A percentile compares a stretch with the other conserved stretches of the same genome.
Conservation (phyloP, 2,329 filamentous ascomycete genomes). For the Paraphoma sp. region DNA sequence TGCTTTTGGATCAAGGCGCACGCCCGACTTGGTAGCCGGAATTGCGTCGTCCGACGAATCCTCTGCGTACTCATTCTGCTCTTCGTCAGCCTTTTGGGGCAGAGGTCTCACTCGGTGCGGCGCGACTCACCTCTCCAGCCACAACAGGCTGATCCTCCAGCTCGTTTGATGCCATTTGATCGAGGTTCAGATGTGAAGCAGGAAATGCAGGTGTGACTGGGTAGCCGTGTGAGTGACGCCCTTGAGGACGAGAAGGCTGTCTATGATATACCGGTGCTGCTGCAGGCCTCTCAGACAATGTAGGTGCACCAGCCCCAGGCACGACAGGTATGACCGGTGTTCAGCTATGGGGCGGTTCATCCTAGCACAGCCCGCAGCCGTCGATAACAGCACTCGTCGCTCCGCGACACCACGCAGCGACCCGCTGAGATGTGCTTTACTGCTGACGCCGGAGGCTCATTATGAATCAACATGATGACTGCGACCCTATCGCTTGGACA, state of each 20-base stretch:
- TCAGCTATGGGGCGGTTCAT: constrained; percentile 9
- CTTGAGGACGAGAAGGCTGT: constrained; percentile 17
- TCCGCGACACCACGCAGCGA: not conserved
- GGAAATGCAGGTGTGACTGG: constrained; percentile 14
- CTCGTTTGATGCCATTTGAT: constrained; percentile 28
- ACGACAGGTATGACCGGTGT: constrained; percentile 16
- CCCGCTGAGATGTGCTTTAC: not conserved
- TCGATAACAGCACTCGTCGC: not conserved
- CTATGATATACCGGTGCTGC: constrained; percentile 33
- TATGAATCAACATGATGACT: not conserved
- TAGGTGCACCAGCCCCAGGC: constrained; percentile 20
- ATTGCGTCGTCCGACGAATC: constrained; percentile 12
- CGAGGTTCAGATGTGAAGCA: constrained; percentile 1
- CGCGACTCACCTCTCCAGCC: constrained; percentile 23
- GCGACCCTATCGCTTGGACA: constrained; percentile 2
- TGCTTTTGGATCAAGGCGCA: constrained; percentile 24
- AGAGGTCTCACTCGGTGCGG: constrained; percentile 10
- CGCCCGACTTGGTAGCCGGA: constrained; percentile 34
- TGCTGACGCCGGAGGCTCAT: not conserved
- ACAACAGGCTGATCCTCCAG: constrained; percentile 25
- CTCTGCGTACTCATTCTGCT: constrained; percentile 21
- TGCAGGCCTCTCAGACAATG: constrained; percentile 37
- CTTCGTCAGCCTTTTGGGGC: constrained; percentile 32
- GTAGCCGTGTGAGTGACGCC: constrained; percentile 29
- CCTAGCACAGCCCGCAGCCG: constrained; percentile 28